Percentiles rank a stretch among this genome's conserved stretches.
phyloP scores from a whole-genome alignment of 306 rosid species.

The Vigna nakashimae region DNA sequence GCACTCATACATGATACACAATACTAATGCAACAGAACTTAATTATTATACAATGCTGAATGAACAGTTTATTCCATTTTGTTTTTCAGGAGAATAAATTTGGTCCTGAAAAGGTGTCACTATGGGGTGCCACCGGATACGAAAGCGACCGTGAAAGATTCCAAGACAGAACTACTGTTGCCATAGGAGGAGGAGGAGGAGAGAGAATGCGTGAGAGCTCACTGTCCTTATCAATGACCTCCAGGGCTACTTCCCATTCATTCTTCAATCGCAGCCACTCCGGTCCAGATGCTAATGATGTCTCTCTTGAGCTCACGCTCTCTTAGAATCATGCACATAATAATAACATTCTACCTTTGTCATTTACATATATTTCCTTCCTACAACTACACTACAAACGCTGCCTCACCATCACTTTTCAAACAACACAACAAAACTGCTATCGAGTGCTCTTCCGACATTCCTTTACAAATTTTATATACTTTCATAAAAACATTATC shows the following conservation, averaged over 20 bases:
- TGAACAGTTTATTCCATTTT: not conserved
- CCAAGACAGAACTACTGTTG: slow-evolving; percentile 18
- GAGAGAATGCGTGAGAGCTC: slow-evolving; percentile 39
- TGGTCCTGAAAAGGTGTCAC: slow-evolving; percentile 30
- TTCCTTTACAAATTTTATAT: not conserved
- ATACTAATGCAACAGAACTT: not conserved
- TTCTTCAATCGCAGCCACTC: slow-evolving; percentile 32
- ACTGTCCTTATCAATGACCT: slow-evolving; percentile 53
- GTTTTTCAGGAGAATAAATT: slow-evolving; percentile 47
- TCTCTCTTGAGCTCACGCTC: slow-evolving; percentile 74
- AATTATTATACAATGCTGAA: not conserved
- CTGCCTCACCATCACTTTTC: slow-evolving; percentile 13
- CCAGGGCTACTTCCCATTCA: slow-evolving; percentile 40
- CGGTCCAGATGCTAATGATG: slow-evolving; percentile 48
- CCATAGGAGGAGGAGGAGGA: not conserved
- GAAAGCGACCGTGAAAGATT: slow-evolving; percentile 46
- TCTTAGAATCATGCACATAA: slow-evolving; percentile 36
- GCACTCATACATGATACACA: too few species aligned
- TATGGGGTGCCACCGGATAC: slow-evolving; percentile 21
- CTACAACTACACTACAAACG: slow-evolving; percentile 25
- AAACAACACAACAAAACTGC: not conserved
- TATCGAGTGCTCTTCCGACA: not conserved
- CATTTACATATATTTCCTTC: slow-evolving; percentile 14
- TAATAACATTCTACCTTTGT: not conserved
- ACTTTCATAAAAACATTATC: not conserved